Conservation (phyloP, 2,329 filamentous ascomycete species). For the Cladosporium cucumerinum region DNA sequence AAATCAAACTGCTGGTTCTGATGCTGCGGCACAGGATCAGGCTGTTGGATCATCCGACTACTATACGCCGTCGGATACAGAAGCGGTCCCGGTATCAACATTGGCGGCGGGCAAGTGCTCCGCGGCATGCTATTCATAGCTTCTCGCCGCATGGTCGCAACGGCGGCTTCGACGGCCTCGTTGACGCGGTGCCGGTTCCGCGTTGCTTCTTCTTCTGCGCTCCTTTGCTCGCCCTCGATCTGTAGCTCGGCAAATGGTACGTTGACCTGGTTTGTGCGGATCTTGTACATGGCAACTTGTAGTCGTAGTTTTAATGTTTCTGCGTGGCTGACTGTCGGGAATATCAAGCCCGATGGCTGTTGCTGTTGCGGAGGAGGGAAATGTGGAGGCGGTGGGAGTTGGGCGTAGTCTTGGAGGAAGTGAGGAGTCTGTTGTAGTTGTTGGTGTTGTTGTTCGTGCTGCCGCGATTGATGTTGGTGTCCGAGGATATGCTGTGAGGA, state of each 20-base stretch:
- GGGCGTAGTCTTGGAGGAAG: not conserved
- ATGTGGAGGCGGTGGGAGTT: not conserved
- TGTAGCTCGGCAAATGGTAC: constrained; percentile 60
- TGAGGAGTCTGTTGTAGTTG: constrained; percentile 2
- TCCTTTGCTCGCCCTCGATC: constrained; percentile 28
- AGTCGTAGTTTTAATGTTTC: constrained; percentile 67
- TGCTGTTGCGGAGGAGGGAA: not conserved
- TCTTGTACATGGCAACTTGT: constrained; percentile 69
- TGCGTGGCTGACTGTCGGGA: constrained; percentile 50
- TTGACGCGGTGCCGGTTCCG: constrained; percentile 1
- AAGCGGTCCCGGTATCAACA: constrained; percentile 38
- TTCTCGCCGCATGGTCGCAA: constrained; percentile 25
- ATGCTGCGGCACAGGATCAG: not conserved
- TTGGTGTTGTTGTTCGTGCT: not conserved
- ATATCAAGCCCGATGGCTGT: constrained; percentile 19
- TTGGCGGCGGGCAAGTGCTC: not conserved
- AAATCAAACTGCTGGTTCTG: not conserved
- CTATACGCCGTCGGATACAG: constrained; percentile 39
- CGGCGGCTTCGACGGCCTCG: constrained; percentile 27
- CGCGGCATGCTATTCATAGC: constrained; percentile 16
- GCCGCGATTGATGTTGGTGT: not conserved
- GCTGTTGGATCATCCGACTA: constrained; percentile 34
- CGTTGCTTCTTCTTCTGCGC: constrained; percentile 1
- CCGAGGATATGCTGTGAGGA: constrained; percentile 36
- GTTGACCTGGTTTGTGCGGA: constrained; percentile 67